These are phyloP conservation scores for Torulaspora indica DNA, from an alignment of 805 yeast species.

Conservation along the genomic window DNA sequence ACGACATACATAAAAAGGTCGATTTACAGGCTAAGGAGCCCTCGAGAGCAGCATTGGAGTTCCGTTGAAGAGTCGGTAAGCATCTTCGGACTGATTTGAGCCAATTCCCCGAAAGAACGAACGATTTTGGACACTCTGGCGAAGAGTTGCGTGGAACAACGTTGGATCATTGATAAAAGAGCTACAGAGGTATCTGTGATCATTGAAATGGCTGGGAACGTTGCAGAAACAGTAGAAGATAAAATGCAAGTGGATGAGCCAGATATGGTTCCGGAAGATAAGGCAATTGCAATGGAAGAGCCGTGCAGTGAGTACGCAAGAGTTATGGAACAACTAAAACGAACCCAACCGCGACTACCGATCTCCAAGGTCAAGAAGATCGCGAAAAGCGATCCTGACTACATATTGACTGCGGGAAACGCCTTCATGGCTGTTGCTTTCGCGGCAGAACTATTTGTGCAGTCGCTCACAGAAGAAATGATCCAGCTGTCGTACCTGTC, in stretches of 20 bases:
- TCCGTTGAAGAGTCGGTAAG: background rate
- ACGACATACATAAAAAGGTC: background rate
- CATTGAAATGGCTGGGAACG: background rate
- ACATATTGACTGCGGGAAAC: constrained; percentile 22
- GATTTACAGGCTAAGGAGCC: background rate
- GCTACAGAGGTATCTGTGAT: background rate
- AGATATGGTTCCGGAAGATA: too few species aligned
- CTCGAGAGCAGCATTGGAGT: background rate
- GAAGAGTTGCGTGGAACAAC: background rate
- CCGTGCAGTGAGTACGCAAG: background rate
- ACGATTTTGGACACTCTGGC: background rate
- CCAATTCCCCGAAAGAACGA: background rate
- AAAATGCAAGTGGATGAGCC: background rate
- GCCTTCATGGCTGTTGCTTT: constrained; percentile 28
- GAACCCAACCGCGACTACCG: constrained; percentile 21
- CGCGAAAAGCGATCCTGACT: constrained; percentile 27
- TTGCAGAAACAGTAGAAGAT: constrained; percentile 2
- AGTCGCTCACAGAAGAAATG: constrained; percentile 27
- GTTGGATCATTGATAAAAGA: background rate
- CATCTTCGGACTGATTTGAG: background rate
- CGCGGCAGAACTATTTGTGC: constrained; percentile 28
- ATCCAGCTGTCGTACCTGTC: constrained; percentile 22
- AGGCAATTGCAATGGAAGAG: too few species aligned
- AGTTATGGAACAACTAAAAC: constrained; percentile 7
- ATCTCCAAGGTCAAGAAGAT: constrained; percentile 26